Evolutionary conservation across 2,329 filamentous ascomycete genomes (phyloP).

Genomic region (Nemania abortiva): DNA sequence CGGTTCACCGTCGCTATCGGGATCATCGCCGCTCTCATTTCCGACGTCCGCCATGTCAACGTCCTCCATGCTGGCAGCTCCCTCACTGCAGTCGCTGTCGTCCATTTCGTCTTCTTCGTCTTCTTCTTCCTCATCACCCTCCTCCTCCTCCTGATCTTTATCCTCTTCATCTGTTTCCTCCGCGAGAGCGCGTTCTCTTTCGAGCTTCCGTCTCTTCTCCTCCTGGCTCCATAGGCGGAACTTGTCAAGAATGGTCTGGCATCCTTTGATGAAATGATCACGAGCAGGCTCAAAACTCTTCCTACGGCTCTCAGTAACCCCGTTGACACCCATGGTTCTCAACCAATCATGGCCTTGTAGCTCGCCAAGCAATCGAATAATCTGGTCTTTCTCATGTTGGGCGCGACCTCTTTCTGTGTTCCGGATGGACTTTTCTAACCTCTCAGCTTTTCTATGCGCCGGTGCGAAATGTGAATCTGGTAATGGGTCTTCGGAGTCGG

Average conservation of each 20-base stretch:
- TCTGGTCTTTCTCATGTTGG: slow-evolving; percentile 75
- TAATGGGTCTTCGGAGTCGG: slow-evolving; percentile 63
- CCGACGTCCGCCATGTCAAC: slow-evolving; percentile 47
- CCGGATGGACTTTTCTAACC: slow-evolving; percentile 71
- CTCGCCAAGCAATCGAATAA: slow-evolving; percentile 78
- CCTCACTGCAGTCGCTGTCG: slow-evolving; percentile 41
- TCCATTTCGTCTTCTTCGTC: slow-evolving; percentile 48
- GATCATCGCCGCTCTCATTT: slow-evolving; percentile 13
- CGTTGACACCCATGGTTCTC: slow-evolving; percentile 88
- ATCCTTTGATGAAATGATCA: slow-evolving; percentile 85
- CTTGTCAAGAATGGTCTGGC: slow-evolving; percentile 84
- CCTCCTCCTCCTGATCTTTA: slow-evolving; percentile 43
- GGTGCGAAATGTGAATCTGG: slow-evolving; percentile 67
- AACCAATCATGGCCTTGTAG: slow-evolving; percentile 94
- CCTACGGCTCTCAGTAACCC: slow-evolving; percentile 84
- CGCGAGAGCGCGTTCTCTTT: slow-evolving; percentile 74
- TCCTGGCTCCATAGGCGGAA: slow-evolving; percentile 90
- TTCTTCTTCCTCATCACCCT: slow-evolving; percentile 46
- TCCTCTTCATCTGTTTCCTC: slow-evolving; percentile 61
- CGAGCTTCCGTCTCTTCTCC: slow-evolving; percentile 83
- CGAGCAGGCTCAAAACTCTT: slow-evolving; percentile 89
- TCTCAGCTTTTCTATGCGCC: slow-evolving; percentile 69
- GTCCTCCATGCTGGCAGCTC: slow-evolving; percentile 53
- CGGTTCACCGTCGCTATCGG: slow-evolving; percentile 61
- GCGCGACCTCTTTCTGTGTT: slow-evolving; percentile 74